Conservation (phyloP, 2,329 filamentous ascomycete genomes). For the Aspergillus sp. region DNA sequence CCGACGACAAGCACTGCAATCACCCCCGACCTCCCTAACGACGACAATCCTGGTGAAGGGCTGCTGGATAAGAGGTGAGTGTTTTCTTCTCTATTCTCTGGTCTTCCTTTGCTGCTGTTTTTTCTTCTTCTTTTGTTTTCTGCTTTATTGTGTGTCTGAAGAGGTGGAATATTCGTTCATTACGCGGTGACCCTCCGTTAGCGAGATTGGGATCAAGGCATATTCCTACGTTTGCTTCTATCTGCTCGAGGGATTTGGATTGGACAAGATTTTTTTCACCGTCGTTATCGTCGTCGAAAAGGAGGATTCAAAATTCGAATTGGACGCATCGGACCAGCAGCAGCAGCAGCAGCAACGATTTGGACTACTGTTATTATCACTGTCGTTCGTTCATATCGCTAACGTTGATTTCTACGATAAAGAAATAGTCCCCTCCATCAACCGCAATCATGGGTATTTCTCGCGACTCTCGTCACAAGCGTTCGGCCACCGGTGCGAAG, state of each 20-base stretch:
- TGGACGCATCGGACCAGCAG: too few species aligned
- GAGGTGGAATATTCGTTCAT: neutral
- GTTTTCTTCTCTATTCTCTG: too few species aligned
- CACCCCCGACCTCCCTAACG: conserved; percentile 34
- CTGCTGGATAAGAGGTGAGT: conserved; percentile 39
- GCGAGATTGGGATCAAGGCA: conserved; percentile 1
- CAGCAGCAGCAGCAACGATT: neutral
- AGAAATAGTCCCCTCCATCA: conserved; percentile 46
- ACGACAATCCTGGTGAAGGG: conserved; percentile 40
- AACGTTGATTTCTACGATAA: conserved; percentile 4
- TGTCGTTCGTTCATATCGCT: conserved; percentile 6
- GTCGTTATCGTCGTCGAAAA: too few species aligned
- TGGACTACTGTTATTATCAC: conserved; percentile 3
- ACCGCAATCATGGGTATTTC: conserved; percentile 97
- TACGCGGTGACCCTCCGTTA: neutral
- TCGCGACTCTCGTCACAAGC: conserved; percentile 99
- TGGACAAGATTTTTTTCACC: too few species aligned
- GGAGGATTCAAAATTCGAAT: too few species aligned
- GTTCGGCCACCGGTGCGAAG: conserved; percentile 98
- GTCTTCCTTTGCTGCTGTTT: conserved; percentile 9
- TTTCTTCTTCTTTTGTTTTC: conserved; percentile 14
- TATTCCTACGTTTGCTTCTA: neutral
- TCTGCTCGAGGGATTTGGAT: neutral
- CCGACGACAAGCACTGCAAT: conserved; percentile 32
- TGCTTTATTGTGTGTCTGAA: neutral